Evolutionary conservation across 257 asterid genomes (phyloP), one percentile per base, ranked within the genome.

Genomic region (Petunia secreta): DNA sequence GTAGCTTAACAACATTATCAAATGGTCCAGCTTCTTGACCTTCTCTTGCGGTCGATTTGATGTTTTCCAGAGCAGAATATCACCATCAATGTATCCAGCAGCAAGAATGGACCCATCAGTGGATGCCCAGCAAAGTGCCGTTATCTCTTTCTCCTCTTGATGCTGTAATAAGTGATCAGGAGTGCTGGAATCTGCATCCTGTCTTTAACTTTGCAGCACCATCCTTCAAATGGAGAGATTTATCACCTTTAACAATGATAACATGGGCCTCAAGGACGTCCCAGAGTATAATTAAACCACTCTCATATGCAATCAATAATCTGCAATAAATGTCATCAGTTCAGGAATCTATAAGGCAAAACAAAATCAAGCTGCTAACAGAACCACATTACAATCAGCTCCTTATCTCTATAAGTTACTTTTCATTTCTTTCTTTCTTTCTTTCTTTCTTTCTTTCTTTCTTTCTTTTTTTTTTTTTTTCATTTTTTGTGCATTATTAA

Each of bases 121-220:
- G 80, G 97, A 93, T 71, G 90, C 97, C 98, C 98, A 95, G 85
- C 98, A 95, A 88, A 95, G 90, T 80, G 98, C 90, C 73, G 89
- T 91, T 79, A 93, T 95, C 87, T 91, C 98, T 84, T 95, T 95
- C 78, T 89, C 97, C 85, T 90, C 97, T 78, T 91, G 87, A 71
- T 77, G 79, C 55, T 87, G 79, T 82, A 90, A 85, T 80, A 82
- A 54, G 80, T 84, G 89, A 52, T 86, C 87, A 34, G 44, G 80
- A 83, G 62, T 82, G 81, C 84, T 82, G 80, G 71, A 44, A 81
- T 82, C 85, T 74, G 69, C 81, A 41, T 75, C 85, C 83, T 85
- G n/a, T 87, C 67, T 87, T 84, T 78, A 86, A 80, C 82, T 75
- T 86, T 80, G 73, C 88, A 11, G 44, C 37, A 73, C 82, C 87